Conservation (phyloP, 257 asterid species). For the Nicotiana sylvestris region DNA sequence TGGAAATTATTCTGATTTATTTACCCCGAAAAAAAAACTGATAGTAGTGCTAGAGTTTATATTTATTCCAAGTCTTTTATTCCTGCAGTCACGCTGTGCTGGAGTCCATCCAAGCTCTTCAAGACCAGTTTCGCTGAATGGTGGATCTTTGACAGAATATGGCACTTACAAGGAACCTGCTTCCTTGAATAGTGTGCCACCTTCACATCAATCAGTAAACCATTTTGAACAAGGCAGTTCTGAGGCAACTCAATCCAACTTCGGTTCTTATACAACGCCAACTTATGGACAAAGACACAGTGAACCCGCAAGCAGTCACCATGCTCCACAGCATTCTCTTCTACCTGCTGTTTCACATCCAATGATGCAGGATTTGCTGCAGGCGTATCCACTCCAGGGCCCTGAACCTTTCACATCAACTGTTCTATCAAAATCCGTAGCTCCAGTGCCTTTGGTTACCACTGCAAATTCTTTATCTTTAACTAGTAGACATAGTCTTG, state of each 20-base stretch:
- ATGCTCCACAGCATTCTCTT: conserved; percentile 31
- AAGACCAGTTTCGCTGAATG: conserved; percentile 27
- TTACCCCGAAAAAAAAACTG: not conserved
- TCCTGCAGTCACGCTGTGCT: conserved; percentile 41
- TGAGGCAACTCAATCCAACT: conserved; percentile 27
- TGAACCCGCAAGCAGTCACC: conserved; percentile 29
- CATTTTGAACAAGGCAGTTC: conserved; percentile 35
- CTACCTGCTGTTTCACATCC: conserved; percentile 26
- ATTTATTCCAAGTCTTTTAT: conserved; percentile 3
- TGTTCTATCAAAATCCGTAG: conserved; percentile 25
- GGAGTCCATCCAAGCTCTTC: conserved; percentile 37
- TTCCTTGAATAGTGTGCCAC: conserved; percentile 26
- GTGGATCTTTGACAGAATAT: conserved; percentile 38
- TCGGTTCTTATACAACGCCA: conserved; percentile 35
- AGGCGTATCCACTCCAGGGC: conserved; percentile 20
- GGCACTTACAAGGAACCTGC: conserved; percentile 35
- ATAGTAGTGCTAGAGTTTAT: not conserved
- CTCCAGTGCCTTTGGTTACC: conserved; percentile 28
- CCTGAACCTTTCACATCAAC: conserved; percentile 20
- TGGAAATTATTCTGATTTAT: not conserved
- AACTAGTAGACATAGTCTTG: conserved; percentile 21
- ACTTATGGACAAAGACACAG: conserved; percentile 38
- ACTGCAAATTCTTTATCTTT: conserved; percentile 31
- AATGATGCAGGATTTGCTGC: conserved; percentile 24
- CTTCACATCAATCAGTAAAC: conserved; percentile 39